Conservation (phyloP, 768 basidiomycete species). For the Agaricus blazei region DNA sequence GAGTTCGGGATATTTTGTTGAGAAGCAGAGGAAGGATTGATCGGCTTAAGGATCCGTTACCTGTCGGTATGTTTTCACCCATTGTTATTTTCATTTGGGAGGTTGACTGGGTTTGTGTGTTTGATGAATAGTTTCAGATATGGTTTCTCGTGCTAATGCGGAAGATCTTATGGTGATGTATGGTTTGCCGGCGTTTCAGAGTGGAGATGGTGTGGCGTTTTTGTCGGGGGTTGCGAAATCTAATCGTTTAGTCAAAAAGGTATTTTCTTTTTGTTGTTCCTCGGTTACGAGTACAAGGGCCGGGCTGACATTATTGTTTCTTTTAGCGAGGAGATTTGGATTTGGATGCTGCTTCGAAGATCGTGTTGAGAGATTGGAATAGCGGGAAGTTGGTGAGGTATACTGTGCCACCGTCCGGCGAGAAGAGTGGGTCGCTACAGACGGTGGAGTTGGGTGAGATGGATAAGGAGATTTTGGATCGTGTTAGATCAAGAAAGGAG, state of each 20-base stretch:
- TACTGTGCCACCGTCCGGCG: conserved; percentile 33
- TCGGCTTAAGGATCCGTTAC: conserved; percentile 73
- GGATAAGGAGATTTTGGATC: conserved; percentile 47
- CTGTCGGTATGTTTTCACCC: conserved; percentile 47
- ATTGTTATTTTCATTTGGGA: background rate
- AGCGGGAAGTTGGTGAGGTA: conserved; percentile 70
- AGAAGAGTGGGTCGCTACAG: conserved; percentile 7
- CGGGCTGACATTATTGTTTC: conserved; percentile 8
- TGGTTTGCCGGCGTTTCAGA: conserved; percentile 72
- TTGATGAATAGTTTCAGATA: conserved; percentile 47
- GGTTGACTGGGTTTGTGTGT: background rate
- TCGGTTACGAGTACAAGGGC: background rate
- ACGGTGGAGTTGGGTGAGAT: conserved; percentile 29
- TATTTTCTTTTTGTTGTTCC: conserved; percentile 22
- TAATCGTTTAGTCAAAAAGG: conserved; percentile 74
- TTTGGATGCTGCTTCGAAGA: conserved; percentile 66
- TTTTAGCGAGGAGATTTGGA: conserved; percentile 68
- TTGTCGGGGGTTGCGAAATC: conserved; percentile 73
- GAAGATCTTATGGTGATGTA: conserved; percentile 92
- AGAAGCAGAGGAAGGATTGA: conserved; percentile 81
- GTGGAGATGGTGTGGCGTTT: conserved; percentile 67
- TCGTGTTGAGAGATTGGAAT: conserved; percentile 84
- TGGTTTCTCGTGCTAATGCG: conserved; percentile 60
- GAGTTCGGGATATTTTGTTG: conserved; percentile 71
- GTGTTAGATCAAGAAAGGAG: conserved; percentile 55